Base-by-base conservation (phyloP, 2,329 filamentous ascomycete genomes). In the Aspergillus sp. region DNA sequence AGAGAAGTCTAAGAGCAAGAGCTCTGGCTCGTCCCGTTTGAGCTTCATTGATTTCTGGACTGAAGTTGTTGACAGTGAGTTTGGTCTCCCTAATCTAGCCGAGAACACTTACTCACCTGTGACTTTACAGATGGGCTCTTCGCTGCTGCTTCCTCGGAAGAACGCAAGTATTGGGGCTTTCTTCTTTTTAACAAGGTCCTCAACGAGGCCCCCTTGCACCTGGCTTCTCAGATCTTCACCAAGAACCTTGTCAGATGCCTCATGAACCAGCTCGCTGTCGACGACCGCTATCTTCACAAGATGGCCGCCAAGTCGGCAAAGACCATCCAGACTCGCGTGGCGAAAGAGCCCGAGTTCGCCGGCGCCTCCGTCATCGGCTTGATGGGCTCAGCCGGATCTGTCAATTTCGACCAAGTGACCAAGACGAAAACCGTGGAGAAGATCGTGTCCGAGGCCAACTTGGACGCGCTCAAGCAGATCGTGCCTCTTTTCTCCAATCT, bases 121-220 rank as follows among this genome's bases (percentile, higher is more conserved):
- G 29, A 56, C 54, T 56, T 2, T 50, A 0, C 63, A 94, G 90
- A 94, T 71, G 89, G 90, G 9, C 82, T 97, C 3, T 97, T 98
- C 72, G 89, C 91, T 6, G 86, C 89, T 58, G 87, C 85, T 11
- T 89, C 93, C 7, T 96, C 92, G 1, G 87, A 93, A 49, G 91
- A 93, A 67, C 90, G 96, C 57, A 98, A 97, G 75, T 92, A 91
- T 69, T 92, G 92, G 75, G 95, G 95, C 0, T 94, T 98, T 76
- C 87, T 93, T 69, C 84, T 98, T 2, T 91, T 97, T 69, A 87
- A 89, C 67, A 91, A 89, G 69, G 85, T 92, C 67, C 78, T 97
- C 4, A 78, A 81, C 32, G 80, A 78, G 42, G 78, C 78, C 68
- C 71, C 85, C 74, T 63, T 74, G 63, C 63, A 80, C 72, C 58